A percentile compares a stretch with the other conserved stretches of the same genome.
These are phyloP conservation scores for Albatrellus sp. DNA, from an alignment of 1,284 basidiomycete genomes.

Conservation along the genomic window DNA sequence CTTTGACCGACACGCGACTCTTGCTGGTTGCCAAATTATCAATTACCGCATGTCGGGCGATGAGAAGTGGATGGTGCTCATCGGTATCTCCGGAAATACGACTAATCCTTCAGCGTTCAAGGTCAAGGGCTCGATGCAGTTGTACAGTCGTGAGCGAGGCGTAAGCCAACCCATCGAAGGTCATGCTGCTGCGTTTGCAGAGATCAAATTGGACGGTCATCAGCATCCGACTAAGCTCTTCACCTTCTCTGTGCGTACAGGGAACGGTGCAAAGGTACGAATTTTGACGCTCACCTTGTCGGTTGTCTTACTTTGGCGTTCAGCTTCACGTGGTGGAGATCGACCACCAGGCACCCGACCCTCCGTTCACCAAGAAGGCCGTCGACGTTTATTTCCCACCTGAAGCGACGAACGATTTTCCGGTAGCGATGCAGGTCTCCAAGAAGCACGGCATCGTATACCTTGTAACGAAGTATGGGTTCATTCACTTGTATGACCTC, in stretches of 20 bases:
- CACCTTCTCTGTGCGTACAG: constrained; percentile 91
- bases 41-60: constrained; percentile 91
- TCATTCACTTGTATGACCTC: constrained; percentile 98
- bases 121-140: constrained; percentile 93
- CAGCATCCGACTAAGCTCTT: constrained; percentile 84
- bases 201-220: constrained; percentile 82
- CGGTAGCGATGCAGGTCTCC: constrained; percentile 99
- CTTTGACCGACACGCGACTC: constrained; percentile 94
- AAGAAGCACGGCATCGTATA: constrained; percentile 96
- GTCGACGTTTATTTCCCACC: constrained; percentile 99
- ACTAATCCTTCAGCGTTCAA: constrained; percentile 92
- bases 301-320: constrained; percentile 8
- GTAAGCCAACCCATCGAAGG: constrained; percentile 99
- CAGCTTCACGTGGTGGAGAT: constrained; percentile 98
- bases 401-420: constrained; percentile 97
- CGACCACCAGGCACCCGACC: constrained; percentile 90
- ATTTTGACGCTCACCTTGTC: constrained; percentile 3
- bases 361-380: constrained; percentile 95
- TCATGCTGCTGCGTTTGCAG: constrained; percentile 94
- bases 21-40: constrained; percentile 94
- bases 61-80: constrained; percentile 94
- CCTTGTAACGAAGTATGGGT: constrained; percentile 97
- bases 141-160: constrained; percentile 85
- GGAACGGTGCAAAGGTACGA: constrained; percentile 88
- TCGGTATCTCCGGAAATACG: constrained; percentile 93